Evolutionary conservation across 1,139 yeast genomes (phyloP).

Genomic region (Geotrichum bryndzae): DNA sequence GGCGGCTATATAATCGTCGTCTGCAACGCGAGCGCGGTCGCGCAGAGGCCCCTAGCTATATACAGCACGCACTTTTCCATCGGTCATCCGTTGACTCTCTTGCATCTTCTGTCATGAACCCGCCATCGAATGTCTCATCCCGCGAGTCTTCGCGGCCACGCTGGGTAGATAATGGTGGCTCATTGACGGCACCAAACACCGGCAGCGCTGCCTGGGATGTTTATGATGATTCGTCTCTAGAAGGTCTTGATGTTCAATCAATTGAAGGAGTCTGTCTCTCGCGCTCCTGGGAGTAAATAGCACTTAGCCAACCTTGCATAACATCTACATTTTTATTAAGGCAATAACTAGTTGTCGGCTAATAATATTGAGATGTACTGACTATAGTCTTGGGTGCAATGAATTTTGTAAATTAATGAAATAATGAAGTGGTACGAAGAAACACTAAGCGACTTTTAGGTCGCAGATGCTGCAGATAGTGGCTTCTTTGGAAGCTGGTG

Average conservation of each 20-base stretch:
- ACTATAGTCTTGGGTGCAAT: neutral
- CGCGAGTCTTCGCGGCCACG: neutral
- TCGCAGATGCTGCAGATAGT: too few relatives aligned
- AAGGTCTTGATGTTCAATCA: conserved; percentile 14
- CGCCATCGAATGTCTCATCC: neutral
- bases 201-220: conserved; percentile 11
- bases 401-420: too few relatives aligned
- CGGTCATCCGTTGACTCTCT: neutral
- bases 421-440: too few relatives aligned
- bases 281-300: conserved; percentile 4
- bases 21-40: conserved; percentile 10
- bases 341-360: neutral
- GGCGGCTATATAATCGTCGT: conserved; percentile 5
- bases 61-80: neutral
- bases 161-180: neutral
- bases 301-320: neutral
- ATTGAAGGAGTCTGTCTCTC: conserved; percentile 13
- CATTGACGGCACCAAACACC: neutral
- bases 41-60: neutral
- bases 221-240: conserved; percentile 15
- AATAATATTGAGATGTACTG: neutral
- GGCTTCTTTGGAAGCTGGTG: too few relatives aligned
- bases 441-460: too few relatives aligned
- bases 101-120: neutral
- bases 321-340: neutral